Evolutionary conservation across 73 alveolate genomes (phyloP), one percentile per base, ranked within the genome.

Genomic region (Blepharisma stoltei): DNA sequence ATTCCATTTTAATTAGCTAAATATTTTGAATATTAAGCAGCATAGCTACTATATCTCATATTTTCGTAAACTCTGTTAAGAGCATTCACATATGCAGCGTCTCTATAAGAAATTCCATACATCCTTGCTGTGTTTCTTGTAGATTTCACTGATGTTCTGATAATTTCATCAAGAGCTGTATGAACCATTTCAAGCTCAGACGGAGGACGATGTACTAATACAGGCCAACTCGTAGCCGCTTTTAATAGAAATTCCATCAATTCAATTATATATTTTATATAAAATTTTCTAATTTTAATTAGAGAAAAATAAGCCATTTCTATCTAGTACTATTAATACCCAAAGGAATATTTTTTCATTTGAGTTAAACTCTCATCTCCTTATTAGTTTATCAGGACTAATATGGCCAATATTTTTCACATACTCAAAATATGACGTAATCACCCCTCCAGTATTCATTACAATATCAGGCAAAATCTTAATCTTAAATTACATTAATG

Each of bases 391-490:
- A 79, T 96, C 98, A 32, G 94, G 92, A 54, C 85, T 55, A 44
- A 81, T 79, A 70, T 92, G 98, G 68, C 89, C 93, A 27, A 92
- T 76, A 75, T 92, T 92, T 90, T 92, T 88, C 14, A 93, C 88
- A 94, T 96, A 93, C 84, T 93, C 98, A 70, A 93, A 88, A 84
- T 90, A 93, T 46, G 95, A 87, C 79, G 89, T 94, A 54, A 95
- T 88, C 44, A 93, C 95, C 41, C 98, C 98, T 65, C 98, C 98
- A 6, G 92, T 92, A 70, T 93, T 90, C 38, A 82, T 76, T 54
- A 93, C 81, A 54, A 93, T 80, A 78, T 93, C 98, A 45, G 98
- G 41, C 60, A 93, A 83, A 83, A 87, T 79, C 48, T n/a, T n/a
- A n/a, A n/a, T n/a, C n/a, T n/a, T n/a, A n/a, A n/a, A n/a, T n/a